A percentile compares a stretch with the other conserved stretches of the same genome.
These are phyloP conservation scores for Fusarium incarnatum DNA, from an alignment of 2,329 filamentous ascomycete genomes.

Conservation along the genomic window DNA sequence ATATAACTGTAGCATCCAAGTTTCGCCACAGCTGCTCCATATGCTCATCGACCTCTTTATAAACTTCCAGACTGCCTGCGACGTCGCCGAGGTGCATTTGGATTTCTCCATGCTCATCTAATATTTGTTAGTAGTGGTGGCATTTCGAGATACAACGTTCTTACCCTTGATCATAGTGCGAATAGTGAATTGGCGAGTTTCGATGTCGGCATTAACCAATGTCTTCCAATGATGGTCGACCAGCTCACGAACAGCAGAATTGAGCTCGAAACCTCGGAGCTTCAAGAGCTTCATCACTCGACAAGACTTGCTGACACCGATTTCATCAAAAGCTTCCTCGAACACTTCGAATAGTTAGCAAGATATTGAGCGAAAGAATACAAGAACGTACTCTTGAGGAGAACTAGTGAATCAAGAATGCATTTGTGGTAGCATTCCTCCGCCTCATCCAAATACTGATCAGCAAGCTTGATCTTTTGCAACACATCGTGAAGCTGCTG, in stretches of 20 bases:
- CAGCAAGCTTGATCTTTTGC: constrained; percentile 65
- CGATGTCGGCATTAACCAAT: constrained; percentile 71
- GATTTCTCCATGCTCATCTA: constrained; percentile 55
- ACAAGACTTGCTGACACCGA: constrained; percentile 71
- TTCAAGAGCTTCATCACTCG: constrained; percentile 74
- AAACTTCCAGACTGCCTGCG: constrained; percentile 67
- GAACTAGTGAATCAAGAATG: constrained; percentile 67
- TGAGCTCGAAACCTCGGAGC: constrained; percentile 73
- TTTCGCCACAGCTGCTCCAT: constrained; percentile 72
- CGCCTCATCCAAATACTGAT: constrained; percentile 71
- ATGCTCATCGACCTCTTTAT: constrained; percentile 70
- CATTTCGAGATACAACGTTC: background rate
- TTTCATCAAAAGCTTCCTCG: constrained; percentile 66
- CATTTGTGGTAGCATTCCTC: constrained; percentile 67
- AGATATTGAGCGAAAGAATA: background rate
- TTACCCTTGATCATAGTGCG: constrained; percentile 63
- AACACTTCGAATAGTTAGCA: constrained; percentile 57
- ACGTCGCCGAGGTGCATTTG: constrained; percentile 65
- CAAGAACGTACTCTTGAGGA: constrained; percentile 64
- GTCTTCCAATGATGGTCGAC: constrained; percentile 78
- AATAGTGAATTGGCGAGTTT: constrained; percentile 67
- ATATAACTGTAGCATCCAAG: constrained; percentile 70
- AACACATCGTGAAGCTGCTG: constrained; percentile 66
- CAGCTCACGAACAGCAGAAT: constrained; percentile 72
- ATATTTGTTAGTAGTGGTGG: constrained; percentile 29